These are phyloP conservation scores for Calonectria multiphialidica DNA, from an alignment of 2,329 filamentous ascomycete species.

Conservation along the genomic window DNA sequence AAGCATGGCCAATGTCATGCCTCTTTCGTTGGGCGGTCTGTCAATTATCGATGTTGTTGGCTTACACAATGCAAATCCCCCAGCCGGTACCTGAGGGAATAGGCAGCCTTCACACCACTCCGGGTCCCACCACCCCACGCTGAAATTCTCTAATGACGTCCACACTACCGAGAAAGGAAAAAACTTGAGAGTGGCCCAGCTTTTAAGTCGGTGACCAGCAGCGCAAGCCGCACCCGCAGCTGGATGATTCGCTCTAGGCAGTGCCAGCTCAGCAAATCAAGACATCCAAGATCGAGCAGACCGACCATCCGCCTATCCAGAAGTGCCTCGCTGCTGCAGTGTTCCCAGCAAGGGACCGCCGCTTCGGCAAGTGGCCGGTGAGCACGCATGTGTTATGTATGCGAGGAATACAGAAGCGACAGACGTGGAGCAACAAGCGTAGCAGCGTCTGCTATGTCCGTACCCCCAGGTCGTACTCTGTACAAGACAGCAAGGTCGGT, in stretches of 20 bases:
- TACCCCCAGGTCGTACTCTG: background rate
- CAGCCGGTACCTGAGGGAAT: background rate
- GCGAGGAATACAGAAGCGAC: background rate
- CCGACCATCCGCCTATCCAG: background rate
- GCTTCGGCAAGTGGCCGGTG: background rate
- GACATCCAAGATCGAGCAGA: background rate
- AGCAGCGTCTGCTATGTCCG: background rate
- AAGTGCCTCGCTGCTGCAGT: background rate
- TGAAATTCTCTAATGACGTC: constrained; percentile 26
- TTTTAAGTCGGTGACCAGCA: constrained; percentile 8
- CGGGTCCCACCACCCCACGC: constrained; percentile 24
- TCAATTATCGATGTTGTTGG: background rate
- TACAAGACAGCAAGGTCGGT: constrained; percentile 3
- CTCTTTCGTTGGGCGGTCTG: constrained; percentile 2
- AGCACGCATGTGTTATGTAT: background rate
- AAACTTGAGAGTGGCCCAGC: constrained; percentile 16
- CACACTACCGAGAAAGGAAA: constrained; percentile 16
- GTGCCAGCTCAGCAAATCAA: constrained; percentile 24
- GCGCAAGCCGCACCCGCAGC: constrained; percentile 16
- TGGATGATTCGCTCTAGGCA: constrained; percentile 12
- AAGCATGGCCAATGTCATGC: background rate
- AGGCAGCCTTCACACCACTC: constrained; percentile 1
- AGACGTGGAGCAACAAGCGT: background rate
- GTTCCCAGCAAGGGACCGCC: background rate
- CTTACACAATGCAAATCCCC: constrained; percentile 5